A percentile compares a stretch with the other conserved stretches of the same genome.
Evolutionary conservation across 1,284 basidiomycete genomes (phyloP).

Genomic region (Leccinum pallidistipes): DNA sequence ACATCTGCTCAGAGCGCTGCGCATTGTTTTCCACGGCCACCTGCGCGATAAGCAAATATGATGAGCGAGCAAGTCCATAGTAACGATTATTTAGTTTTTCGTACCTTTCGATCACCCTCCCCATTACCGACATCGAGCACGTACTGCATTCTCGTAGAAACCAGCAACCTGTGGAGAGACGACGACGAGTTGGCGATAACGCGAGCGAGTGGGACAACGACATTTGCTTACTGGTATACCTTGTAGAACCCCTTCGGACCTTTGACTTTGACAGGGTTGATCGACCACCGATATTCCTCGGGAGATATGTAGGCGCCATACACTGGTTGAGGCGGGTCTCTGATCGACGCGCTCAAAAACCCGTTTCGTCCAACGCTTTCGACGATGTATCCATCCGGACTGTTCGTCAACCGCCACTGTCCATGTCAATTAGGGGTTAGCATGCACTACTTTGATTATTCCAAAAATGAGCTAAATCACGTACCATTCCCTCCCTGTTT

Average conservation of each 20-base stretch:
- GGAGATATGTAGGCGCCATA: not conserved
- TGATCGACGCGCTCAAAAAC: not conserved
- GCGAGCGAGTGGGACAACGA: not conserved
- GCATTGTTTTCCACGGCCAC: not conserved
- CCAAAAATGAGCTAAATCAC: not conserved
- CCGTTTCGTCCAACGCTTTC: not conserved
- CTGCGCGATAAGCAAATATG: not conserved
- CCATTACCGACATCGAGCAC: conserved; percentile 4
- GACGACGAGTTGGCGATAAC: not conserved
- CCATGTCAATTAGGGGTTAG: not conserved
- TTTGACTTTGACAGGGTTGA: conserved; percentile 5
- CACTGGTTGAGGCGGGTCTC: not conserved
- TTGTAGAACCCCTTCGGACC: not conserved
- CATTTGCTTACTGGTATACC: conserved; percentile 3
- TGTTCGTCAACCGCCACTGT: conserved; percentile 12
- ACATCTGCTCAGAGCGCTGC: not conserved
- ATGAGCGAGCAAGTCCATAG: not conserved
- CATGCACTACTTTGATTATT: not conserved
- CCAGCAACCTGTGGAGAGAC: not conserved
- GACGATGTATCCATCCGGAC: conserved; percentile 4
- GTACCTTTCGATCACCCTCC: not conserved
- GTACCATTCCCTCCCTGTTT: not conserved
- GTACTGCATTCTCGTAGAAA: not conserved
- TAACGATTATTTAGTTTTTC: not conserved
- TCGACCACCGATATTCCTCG: conserved; percentile 2